Conservation (phyloP, 176 grass and related monocot genomes). For the Rhynchospora tenuis region DNA sequence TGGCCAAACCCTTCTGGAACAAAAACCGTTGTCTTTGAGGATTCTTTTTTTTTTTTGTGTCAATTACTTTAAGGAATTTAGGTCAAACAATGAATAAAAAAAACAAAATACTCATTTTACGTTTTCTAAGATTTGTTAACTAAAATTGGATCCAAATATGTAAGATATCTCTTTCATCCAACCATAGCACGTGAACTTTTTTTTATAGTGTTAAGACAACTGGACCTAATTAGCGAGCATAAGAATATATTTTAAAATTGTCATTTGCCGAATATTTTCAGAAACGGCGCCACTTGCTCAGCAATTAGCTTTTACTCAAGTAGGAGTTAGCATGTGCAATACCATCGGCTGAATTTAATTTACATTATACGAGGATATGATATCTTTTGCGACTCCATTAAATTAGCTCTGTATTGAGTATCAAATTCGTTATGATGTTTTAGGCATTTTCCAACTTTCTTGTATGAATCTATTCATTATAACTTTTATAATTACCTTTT, state of each 20-base stretch:
- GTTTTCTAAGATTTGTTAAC: background rate
- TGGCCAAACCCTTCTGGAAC: too few species aligned
- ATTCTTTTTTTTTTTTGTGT: too few species aligned
- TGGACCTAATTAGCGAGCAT: background rate
- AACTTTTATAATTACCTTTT: background rate
- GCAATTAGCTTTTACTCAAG: too few species aligned
- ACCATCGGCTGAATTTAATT: background rate
- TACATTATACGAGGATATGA: background rate
- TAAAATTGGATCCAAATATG: background rate
- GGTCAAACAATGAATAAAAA: too few species aligned
- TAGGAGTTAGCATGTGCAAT: background rate
- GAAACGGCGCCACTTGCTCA: background rate
- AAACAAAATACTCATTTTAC: background rate
- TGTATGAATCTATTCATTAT: background rate
- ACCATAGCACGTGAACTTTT: background rate
- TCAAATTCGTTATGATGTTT: background rate
- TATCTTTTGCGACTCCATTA: background rate
- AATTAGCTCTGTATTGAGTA: background rate
- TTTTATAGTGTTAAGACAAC: background rate
- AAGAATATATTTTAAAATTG: background rate
- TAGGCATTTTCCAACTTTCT: background rate
- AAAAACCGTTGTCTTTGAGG: too few species aligned
- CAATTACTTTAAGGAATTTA: too few species aligned
- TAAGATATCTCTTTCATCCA: background rate
- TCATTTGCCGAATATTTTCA: background rate